Percentiles rank a stretch among this genome's conserved stretches.
Evolutionary conservation across 2,329 filamentous ascomycete genomes (phyloP).

Genomic region (Hymenoscyphus salicellus): DNA sequence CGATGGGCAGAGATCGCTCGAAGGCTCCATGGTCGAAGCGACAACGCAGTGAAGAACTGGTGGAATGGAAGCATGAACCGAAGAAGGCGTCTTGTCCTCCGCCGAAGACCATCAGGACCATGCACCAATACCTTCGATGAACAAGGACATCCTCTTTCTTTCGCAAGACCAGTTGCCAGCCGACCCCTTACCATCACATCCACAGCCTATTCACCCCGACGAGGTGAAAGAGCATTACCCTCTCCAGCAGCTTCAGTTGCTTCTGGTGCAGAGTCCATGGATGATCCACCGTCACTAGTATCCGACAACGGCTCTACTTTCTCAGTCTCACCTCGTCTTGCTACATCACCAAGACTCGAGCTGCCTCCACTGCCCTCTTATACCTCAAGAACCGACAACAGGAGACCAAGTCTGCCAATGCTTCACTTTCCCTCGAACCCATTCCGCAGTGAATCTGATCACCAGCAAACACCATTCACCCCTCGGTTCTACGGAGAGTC

Average conservation of each 20-base stretch:
- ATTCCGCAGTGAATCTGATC: conserved; percentile 30
- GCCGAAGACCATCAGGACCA: conserved; percentile 30
- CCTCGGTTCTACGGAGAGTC: conserved; percentile 25
- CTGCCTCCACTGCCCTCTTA: conserved; percentile 32
- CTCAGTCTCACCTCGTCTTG: conserved; percentile 52
- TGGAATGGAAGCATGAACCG: conserved; percentile 94
- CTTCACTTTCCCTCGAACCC: conserved; percentile 27
- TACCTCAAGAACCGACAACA: conserved; percentile 16
- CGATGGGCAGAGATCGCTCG: conserved; percentile 92
- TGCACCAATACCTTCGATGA: conserved; percentile 32
- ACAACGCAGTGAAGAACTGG: conserved; percentile 98
- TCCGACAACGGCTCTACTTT: conserved; percentile 66
- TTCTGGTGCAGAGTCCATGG: conserved; percentile 55
- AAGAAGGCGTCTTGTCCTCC: conserved; percentile 44
- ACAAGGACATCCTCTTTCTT: conserved; percentile 35
- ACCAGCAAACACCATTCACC: conserved; percentile 20
- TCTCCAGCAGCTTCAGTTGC: conserved; percentile 63
- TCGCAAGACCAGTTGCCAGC: conserved; percentile 25
- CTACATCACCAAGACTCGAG: conserved; percentile 33
- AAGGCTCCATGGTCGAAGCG: conserved; percentile 76
- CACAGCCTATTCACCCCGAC: conserved; percentile 36
- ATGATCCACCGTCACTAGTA: conserved; percentile 64
- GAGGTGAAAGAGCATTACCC: conserved; percentile 55
- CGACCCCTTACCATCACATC: conserved; percentile 24
- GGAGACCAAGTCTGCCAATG: conserved; percentile 33